Base-by-base conservation (phyloP, 2,329 filamentous ascomycete species). In the Sclerotinia sclerotiorum region DNA sequence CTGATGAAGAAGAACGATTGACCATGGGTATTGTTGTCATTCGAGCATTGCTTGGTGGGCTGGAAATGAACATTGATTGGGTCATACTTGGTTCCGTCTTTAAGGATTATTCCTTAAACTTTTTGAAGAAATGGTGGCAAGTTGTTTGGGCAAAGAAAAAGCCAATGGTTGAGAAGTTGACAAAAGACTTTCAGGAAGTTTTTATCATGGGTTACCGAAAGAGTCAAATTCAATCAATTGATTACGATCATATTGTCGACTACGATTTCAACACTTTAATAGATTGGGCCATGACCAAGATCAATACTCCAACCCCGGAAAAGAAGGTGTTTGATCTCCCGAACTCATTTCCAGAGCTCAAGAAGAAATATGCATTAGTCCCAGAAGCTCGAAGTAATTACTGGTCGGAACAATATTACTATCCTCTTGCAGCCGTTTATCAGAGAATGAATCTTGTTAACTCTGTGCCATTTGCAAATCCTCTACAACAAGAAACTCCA, bases 251-350 rank as follows among this genome's bases (percentile, higher is more conserved):
- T 57, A 82, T 88, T 0, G 77, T 84, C 51, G 82, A 84, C 1
- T 92, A 92, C 69, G 88, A 94, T 74, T 93, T 91, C 90, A 79
- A 81, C 13, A 78, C 77, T 5, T 78, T 94, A 7, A 84, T 93
- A 58, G 81, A 84, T 48, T 94, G 91, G 91, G 84, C 88, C 1
- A 80, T 87, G 71, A 21, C 55, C n/a, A 55, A 63, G 27, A 68
- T 68, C 17, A 81, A 83, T 29, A 84, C 72, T 44, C 67, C 66
- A 1, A 65, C 67, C 4, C 61, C 86, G 5, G 79, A 82, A 32
- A 80, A 83, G 66, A 81, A 81, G 0, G 74, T 69, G 1, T 65
- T 84, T 46, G 76, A 81, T 29, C 80, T 89, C 2, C 87, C 87
- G 1, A 75, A 76, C 3, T 81, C 81, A 1, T 80, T 82, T 56